These are phyloP conservation scores for Aspergillus sp. DNA, from an alignment of 2,329 filamentous ascomycete species.

Conservation along the genomic window DNA sequence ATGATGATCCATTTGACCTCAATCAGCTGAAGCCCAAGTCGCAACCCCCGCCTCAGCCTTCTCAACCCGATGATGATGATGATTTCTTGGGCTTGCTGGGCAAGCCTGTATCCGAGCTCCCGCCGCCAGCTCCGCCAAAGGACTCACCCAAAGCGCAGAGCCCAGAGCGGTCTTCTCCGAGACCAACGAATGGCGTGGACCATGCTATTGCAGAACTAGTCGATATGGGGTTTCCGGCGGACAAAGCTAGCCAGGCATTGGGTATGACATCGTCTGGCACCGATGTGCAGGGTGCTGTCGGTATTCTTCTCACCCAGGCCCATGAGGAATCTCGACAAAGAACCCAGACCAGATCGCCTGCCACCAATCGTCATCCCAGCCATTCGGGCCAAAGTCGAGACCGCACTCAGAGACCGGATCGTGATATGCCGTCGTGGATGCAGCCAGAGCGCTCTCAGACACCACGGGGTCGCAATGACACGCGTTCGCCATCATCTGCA, in stretches of 20 bases:
- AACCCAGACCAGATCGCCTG: constrained; percentile 37
- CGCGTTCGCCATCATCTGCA: constrained; percentile 42
- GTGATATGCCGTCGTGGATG: constrained; percentile 61
- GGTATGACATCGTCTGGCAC: constrained; percentile 75
- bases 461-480: constrained; percentile 27
- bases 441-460: constrained; percentile 47
- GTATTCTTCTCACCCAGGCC: constrained; percentile 87
- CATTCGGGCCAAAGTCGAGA: constrained; percentile 25
- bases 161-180: constrained; percentile 21
- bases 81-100: constrained; percentile 63
- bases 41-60: constrained; percentile 49
- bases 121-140: constrained; percentile 31
- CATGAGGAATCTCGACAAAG: constrained; percentile 80
- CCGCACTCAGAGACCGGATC: constrained; percentile 27
- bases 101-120: constrained; percentile 57
- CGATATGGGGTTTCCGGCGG: constrained; percentile 89
- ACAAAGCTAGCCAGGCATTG: constrained; percentile 78
- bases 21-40: constrained; percentile 59
- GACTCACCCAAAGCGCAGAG: constrained; percentile 16
- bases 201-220: constrained; percentile 82
- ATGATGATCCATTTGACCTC: constrained; percentile 83
- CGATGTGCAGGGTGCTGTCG: constrained; percentile 82
- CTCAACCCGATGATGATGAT: constrained; percentile 51
- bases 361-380: constrained; percentile 18
- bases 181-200: constrained; percentile 60